These are phyloP conservation scores for Sutorius australiensis DNA, from an alignment of 768 basidiomycete species.

Conservation along the genomic window DNA sequence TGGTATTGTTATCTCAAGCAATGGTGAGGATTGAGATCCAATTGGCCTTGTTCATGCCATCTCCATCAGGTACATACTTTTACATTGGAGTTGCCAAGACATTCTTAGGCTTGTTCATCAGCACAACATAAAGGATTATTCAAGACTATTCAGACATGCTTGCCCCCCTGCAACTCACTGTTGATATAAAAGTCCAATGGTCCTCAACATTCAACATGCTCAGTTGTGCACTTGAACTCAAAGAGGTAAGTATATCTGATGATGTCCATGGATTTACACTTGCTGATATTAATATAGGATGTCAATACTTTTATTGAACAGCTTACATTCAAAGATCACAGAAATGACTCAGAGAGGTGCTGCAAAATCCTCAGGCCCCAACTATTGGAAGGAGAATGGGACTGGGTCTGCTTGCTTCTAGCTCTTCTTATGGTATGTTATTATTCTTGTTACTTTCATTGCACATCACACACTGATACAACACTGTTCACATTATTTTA, in stretches of 20 bases:
- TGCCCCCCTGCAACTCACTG: neutral
- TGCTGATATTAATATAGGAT: conserved; percentile 1
- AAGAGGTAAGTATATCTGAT: conserved; percentile 1
- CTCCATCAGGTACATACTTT: neutral
- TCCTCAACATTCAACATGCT: conserved; percentile 6
- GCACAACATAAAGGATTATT: conserved; percentile 3
- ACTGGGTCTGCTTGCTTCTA: neutral
- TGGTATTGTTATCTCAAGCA: neutral
- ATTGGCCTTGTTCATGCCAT: conserved; percentile 5
- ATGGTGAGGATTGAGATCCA: neutral
- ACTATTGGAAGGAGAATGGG: neutral
- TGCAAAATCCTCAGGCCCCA: neutral
- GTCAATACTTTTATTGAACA: neutral
- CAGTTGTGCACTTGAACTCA: neutral
- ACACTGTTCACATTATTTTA: conserved; percentile 1
- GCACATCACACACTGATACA: neutral
- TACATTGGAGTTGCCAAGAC: too few species aligned
- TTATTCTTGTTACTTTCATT: neutral
- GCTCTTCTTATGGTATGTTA: neutral
- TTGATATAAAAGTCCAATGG: conserved; percentile 9
- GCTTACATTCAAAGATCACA: neutral
- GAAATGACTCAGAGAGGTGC: neutral
- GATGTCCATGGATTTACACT: neutral
- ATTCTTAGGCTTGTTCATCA: neutral
- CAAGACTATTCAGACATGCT: conserved; percentile 1